Evolutionary conservation across 108 stramenopile species (phyloP).

Genomic region (Skeletonema marinoi): DNA sequence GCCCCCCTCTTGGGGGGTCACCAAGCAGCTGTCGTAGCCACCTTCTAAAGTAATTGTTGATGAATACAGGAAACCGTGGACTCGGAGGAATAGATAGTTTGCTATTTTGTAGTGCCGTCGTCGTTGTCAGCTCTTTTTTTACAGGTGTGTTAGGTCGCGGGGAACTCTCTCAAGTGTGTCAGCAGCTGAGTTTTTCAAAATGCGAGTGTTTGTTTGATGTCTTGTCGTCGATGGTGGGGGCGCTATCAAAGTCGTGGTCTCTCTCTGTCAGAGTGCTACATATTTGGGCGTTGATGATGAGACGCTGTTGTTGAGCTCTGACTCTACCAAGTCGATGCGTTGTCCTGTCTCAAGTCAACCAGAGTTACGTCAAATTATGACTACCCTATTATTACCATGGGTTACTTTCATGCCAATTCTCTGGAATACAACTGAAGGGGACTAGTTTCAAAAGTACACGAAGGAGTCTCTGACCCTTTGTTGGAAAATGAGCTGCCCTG

Average conservation of each 20-base stretch:
- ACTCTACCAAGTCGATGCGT: background rate
- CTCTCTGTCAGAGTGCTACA: too few relatives aligned
- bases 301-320: too few relatives aligned
- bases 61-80: background rate
- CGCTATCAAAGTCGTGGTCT: too few relatives aligned
- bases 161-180: too few relatives aligned
- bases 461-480: slow-evolving; percentile 1
- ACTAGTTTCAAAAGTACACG: background rate
- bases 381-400: background rate
- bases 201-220: too few relatives aligned
- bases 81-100: too few relatives aligned
- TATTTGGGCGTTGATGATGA: too few relatives aligned
- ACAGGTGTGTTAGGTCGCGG: too few relatives aligned
- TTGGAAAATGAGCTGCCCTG: background rate
- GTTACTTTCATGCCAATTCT: slow-evolving; percentile 3
- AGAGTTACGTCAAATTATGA: slow-evolving; percentile 3
- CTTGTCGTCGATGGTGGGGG: too few relatives aligned
- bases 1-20: background rate
- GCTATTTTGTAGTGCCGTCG: too few relatives aligned
- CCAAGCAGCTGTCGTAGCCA: slow-evolving; percentile 7
- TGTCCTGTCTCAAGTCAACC: background rate
- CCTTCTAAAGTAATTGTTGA: slow-evolving; percentile 8
- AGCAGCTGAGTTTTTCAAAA: too few relatives aligned
- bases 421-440: slow-evolving; percentile 3
- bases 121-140: too few relatives aligned